Evolutionary conservation across 129 eudicot species (phyloP), one percentile per base, ranked within the genome.

Genomic region (Helichrysum umbraculigerum): DNA sequence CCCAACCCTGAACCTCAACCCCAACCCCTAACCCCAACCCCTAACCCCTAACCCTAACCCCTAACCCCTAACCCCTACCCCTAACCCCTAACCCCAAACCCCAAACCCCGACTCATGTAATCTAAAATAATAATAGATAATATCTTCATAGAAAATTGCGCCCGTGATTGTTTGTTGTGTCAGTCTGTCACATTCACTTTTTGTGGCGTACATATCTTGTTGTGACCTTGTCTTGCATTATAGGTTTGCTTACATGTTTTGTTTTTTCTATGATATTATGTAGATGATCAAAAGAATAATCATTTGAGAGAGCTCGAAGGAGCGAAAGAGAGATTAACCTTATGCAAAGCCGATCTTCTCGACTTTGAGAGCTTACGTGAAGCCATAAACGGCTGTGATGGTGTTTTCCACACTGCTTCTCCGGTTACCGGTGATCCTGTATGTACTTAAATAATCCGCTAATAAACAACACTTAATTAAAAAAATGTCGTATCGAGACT

Each of bases 401-500:
- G 99, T 35, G 96, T 95, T 83, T 95, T 95, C 82, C 99, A 95
- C 81, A 81, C 99, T 15, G 99, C 99, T 19, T 95, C 99, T 6
- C 99, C 99, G 0, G 94, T 95, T 16, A 91, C 99, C 1, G 99
- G 91, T 82, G 99, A 91, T 80, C 99, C 99, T 37, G 99, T 91
- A 76, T 30, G 59, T 52, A 5, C 42, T 70, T 58, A n/a, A 21
- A 65, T 58, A n/a, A 21, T 71, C 15, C 41, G 17, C 50, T 52
- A 15, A 21, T 62, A 32, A 69, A 14, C 39, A 42, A 7, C 60
- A 29, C 7, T 56, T 12, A 68, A 42, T 32, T 10, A 50, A 6
- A 22, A 8, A 28, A 41, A 54, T 17, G 6, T 33, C 17, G 75
- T 66, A 4, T 17, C 22, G 61, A 35, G 72, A 58, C 56, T 76